Percentiles rank a stretch among this genome's conserved stretches.
Evolutionary conservation across 1,284 basidiomycete genomes (phyloP).

Genomic region (Fomitopsis schrenkii): DNA sequence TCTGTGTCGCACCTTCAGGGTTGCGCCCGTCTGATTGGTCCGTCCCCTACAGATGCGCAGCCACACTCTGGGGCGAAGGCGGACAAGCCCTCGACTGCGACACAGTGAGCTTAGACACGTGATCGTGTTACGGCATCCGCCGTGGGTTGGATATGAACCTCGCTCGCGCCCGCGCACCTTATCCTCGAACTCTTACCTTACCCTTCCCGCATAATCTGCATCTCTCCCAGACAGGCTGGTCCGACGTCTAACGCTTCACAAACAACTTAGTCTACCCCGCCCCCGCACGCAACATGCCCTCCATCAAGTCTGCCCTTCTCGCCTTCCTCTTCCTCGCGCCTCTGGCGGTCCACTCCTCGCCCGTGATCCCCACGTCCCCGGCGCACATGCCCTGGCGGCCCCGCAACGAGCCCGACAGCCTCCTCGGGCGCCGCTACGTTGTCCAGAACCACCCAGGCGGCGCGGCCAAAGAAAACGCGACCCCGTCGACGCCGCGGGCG

Average conservation of each 20-base stretch:
- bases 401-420: slow-evolving; percentile 9
- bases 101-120: neutral
- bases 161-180: neutral
- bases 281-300: slow-evolving; percentile 4
- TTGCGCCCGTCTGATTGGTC: too few species aligned
- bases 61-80: neutral
- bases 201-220: neutral
- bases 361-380: neutral
- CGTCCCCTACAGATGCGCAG: neutral
- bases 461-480: neutral
- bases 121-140: slow-evolving; percentile 7
- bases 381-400: neutral
- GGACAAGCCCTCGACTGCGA: neutral
- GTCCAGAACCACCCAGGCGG: slow-evolving; percentile 7
- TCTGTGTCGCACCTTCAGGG: too few species aligned
- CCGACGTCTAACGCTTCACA: slow-evolving; percentile 1
- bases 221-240: slow-evolving; percentile 10
- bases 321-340: slow-evolving; percentile 11
- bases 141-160: slow-evolving; percentile 7
- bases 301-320: neutral
- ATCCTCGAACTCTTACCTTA: neutral
- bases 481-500: neutral
- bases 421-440: slow-evolving; percentile 18
- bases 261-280: neutral
- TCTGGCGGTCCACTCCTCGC: neutral